phyloP scores from a whole-genome alignment of 2,329 filamentous ascomycete species.

The Penicillium janthinellum region DNA sequence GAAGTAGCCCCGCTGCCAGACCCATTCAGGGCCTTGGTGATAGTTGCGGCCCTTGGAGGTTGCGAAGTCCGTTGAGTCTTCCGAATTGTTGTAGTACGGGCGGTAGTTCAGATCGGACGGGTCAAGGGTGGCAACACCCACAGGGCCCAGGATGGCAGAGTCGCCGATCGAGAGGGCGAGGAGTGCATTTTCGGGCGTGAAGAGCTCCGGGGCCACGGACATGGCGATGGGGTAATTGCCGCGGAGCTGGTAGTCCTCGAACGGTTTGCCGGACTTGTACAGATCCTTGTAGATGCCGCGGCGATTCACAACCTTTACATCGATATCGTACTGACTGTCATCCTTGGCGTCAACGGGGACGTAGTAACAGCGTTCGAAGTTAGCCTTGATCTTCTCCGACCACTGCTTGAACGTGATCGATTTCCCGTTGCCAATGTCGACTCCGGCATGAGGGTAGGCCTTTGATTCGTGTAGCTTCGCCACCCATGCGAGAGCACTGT shows the following conservation, averaged over 20 bases:
- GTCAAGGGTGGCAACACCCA: conserved; percentile 94
- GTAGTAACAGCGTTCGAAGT: conserved; percentile 92
- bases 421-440: conserved; percentile 65
- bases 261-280: conserved; percentile 90
- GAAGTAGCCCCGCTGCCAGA: conserved; percentile 97
- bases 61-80: conserved; percentile 87
- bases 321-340: conserved; percentile 77
- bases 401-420: conserved; percentile 73
- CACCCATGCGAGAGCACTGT: conserved; percentile 86
- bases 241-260: conserved; percentile 95
- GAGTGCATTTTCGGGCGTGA: conserved; percentile 76
- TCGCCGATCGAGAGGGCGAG: conserved; percentile 80
- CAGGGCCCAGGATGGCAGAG: conserved; percentile 76
- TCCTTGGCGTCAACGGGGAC: conserved; percentile 71
- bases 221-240: conserved; percentile 95
- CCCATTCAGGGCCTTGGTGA: conserved; percentile 96
- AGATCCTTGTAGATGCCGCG: conserved; percentile 98
- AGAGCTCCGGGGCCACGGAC: conserved; percentile 87
- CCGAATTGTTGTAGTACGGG: conserved; percentile 91
- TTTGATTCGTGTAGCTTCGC: conserved; percentile 66
- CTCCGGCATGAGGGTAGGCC: conserved; percentile 71
- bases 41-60: conserved; percentile 96
- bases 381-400: conserved; percentile 76
- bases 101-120: conserved; percentile 90
- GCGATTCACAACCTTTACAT: conserved; percentile 77